These are phyloP conservation scores for Alisma plantagoaquatica DNA, from an alignment of 106 monocot species.

Conservation along the genomic window DNA sequence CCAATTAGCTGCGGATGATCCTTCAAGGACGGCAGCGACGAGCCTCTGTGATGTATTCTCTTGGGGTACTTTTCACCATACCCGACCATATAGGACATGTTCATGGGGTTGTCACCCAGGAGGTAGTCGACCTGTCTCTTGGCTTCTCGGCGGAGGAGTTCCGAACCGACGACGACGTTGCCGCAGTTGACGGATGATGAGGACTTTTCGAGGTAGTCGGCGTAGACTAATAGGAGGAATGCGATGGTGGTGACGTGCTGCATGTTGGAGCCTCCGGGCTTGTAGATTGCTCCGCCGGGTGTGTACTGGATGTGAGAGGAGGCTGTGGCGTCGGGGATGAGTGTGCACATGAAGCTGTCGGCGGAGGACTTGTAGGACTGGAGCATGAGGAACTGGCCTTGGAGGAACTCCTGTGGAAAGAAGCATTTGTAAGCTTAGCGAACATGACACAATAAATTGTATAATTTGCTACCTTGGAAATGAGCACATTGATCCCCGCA, in stretches of 20 bases:
- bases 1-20: slow-evolving; percentile 42
- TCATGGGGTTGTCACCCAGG: slow-evolving; percentile 83
- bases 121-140: slow-evolving; percentile 57
- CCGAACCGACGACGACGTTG: slow-evolving; percentile 34
- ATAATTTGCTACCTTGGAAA: slow-evolving; percentile 44
- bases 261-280: slow-evolving; percentile 96
- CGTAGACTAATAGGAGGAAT: slow-evolving; percentile 80
- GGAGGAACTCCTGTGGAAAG: slow-evolving; percentile 53
- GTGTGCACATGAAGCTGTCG: slow-evolving; percentile 87
- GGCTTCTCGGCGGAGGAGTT: slow-evolving; percentile 54
- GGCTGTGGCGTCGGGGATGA: slow-evolving; percentile 73
- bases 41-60: slow-evolving; percentile 79
- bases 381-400: slow-evolving; percentile 43
- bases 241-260: slow-evolving; percentile 92
- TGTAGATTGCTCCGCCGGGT: slow-evolving; percentile 80
- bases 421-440: neutral
- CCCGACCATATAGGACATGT: slow-evolving; percentile 97
- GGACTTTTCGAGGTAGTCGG: slow-evolving; percentile 59
- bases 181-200: slow-evolving; percentile 71
- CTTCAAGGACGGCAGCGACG: slow-evolving; percentile 58
- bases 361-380: slow-evolving; percentile 87
- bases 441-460: neutral
- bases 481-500: slow-evolving; percentile 80
- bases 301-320: slow-evolving; percentile 72
- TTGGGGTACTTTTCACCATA: slow-evolving; percentile 57